Conservation (phyloP, 202 grass and related monocot species). For the Schoenoplectus tabernaemontani region DNA sequence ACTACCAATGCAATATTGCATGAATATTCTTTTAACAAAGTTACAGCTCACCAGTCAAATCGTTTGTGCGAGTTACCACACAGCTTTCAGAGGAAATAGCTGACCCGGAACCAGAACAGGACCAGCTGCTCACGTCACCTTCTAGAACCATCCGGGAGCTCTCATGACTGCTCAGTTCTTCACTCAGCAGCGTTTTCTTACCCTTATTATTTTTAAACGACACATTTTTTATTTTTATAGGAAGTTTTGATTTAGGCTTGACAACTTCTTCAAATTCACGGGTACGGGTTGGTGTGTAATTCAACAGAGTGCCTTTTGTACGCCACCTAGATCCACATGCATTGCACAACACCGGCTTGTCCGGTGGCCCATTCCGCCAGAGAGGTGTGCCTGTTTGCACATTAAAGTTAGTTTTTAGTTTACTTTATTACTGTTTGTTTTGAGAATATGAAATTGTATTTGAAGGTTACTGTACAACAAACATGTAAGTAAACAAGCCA, state of each 20-base stretch:
- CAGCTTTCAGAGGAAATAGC: slow-evolving; percentile 30
- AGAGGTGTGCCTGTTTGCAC: slow-evolving; percentile 43
- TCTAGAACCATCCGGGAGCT: slow-evolving; percentile 28
- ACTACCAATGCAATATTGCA: neutral
- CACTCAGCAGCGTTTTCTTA: slow-evolving; percentile 26
- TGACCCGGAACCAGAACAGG: slow-evolving; percentile 28
- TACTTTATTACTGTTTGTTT: neutral
- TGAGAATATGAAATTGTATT: neutral
- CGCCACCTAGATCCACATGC: slow-evolving; percentile 54
- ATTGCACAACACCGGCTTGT: slow-evolving; percentile 51
- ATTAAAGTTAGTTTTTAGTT: neutral
- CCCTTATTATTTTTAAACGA: slow-evolving; percentile 26
- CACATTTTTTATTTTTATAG: slow-evolving; percentile 24
- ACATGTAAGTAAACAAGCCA: neutral
- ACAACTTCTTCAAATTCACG: slow-evolving; percentile 31
- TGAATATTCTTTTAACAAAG: neutral
- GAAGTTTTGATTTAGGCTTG: slow-evolving; percentile 14
- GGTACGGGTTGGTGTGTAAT: slow-evolving; percentile 37
- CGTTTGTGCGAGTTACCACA: slow-evolving; percentile 25
- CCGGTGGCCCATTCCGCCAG: slow-evolving; percentile 44
- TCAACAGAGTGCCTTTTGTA: slow-evolving; percentile 43
- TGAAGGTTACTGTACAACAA: neutral
- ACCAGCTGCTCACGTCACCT: slow-evolving; percentile 25
- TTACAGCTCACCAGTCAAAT: slow-evolving; percentile 24
- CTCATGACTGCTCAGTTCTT: slow-evolving; percentile 16